These are phyloP conservation scores for Geranium rotundifolium DNA, from an alignment of 345 rosid species.

Conservation along the genomic window DNA sequence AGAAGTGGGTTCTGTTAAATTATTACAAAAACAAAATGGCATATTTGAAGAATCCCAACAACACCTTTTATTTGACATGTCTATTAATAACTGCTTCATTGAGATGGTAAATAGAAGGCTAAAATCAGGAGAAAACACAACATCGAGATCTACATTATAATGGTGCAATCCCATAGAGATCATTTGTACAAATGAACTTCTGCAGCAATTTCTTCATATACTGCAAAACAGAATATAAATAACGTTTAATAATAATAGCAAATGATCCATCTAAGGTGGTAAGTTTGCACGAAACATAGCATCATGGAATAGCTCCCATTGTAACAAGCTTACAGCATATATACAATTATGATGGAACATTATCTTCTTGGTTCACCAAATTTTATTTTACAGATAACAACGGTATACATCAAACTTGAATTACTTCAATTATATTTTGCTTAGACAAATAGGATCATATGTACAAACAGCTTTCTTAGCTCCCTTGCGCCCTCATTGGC, in stretches of 20 bases:
- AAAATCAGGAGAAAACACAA: background rate
- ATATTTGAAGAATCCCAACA: background rate
- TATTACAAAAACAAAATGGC: no score
- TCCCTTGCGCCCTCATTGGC: background rate
- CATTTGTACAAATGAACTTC: background rate
- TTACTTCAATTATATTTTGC: background rate
- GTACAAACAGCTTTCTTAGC: background rate
- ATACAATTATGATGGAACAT: no score
- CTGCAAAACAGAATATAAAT: background rate
- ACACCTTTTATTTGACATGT: background rate
- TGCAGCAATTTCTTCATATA: no score
- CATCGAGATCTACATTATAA: conserved; percentile 6
- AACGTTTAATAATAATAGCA: background rate
- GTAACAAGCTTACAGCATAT: background rate
- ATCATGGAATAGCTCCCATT: no score
- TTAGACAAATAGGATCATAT: no score
- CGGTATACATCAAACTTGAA: background rate
- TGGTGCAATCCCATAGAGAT: background rate
- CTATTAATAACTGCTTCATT: background rate
- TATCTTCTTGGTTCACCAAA: background rate
- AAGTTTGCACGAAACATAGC: background rate
- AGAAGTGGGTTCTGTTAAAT: background rate
- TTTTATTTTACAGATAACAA: conserved; percentile 1
- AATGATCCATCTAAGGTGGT: background rate
- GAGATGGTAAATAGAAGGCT: background rate